Conservation (phyloP, 805 yeast genomes). For the Saccharomycopsis oosterbeekiorum region DNA sequence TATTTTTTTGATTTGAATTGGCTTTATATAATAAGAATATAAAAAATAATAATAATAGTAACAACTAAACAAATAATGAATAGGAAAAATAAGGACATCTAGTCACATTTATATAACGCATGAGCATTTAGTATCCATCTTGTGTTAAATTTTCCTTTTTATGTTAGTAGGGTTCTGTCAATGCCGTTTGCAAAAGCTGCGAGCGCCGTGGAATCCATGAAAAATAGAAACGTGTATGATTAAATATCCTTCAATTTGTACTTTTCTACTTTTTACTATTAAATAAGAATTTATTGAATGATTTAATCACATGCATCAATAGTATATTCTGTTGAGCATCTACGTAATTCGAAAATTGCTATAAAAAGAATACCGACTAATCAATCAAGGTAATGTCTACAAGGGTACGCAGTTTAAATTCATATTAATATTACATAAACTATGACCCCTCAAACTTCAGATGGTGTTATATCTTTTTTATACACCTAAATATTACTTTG, state of each 20-base stretch:
- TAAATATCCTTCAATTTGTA: background rate
- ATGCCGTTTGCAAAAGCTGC: background rate
- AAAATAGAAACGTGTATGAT: background rate
- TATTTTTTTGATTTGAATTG: no score
- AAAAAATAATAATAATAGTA: background rate
- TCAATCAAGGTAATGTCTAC: no score
- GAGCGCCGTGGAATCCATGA: background rate
- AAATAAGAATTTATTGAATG: background rate
- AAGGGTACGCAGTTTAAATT: no score
- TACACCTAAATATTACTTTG: no score
- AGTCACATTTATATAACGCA: background rate
- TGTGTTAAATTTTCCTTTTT: background rate
- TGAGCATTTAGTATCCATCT: background rate
- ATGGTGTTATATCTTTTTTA: no score
- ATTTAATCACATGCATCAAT: background rate
- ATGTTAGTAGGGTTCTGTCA: background rate
- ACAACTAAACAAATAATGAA: background rate
- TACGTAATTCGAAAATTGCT: background rate
- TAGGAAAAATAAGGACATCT: background rate
- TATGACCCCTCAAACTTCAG: no score
- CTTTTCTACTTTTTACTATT: background rate
- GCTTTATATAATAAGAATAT: background rate
- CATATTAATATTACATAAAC: no score
- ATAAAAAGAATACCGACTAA: no score
- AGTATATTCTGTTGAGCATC: background rate